Evolutionary conservation across 2,329 filamentous ascomycete species (phyloP).

Genomic region (Herpotrichia juniperi): DNA sequence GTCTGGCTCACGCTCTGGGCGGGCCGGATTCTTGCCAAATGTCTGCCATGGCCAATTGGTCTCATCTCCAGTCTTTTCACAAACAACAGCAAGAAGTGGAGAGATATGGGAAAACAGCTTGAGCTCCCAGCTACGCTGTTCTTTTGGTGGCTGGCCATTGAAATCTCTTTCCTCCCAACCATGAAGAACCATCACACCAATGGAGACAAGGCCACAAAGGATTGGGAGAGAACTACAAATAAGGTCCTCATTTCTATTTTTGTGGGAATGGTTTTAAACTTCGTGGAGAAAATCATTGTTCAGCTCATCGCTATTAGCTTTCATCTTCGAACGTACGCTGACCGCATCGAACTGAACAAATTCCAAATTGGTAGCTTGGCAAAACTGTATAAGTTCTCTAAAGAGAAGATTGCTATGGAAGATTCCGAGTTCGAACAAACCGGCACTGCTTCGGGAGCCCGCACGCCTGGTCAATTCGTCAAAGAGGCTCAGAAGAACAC

Average conservation of each 20-base stretch:
- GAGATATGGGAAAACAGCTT: constrained; percentile 82
- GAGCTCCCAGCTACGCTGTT: constrained; percentile 87
- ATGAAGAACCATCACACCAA: constrained; percentile 70
- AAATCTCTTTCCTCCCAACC: constrained; percentile 84
- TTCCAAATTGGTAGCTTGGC: constrained; percentile 76
- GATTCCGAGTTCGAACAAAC: constrained; percentile 77
- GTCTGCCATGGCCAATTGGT: constrained; percentile 66
- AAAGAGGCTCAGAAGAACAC: constrained; percentile 75
- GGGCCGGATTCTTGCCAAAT: constrained; percentile 69
- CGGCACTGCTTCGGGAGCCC: constrained; percentile 62
- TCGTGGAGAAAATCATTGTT: constrained; percentile 90
- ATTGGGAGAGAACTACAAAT: constrained; percentile 80
- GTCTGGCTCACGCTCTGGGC: constrained; percentile 93
- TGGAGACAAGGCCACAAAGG: constrained; percentile 57
- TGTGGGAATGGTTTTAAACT: constrained; percentile 78
- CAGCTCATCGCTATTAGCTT: constrained; percentile 95
- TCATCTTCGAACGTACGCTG: constrained; percentile 87
- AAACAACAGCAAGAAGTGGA: constrained; percentile 91
- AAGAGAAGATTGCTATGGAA: constrained; percentile 68
- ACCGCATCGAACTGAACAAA: constrained; percentile 90
- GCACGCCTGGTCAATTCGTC: constrained; percentile 76
- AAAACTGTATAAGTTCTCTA: constrained; percentile 70
- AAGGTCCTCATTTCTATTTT: constrained; percentile 89
- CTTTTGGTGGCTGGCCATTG: constrained; percentile 87
- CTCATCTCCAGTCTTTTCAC: constrained; percentile 76